Evolutionary conservation across 306 rosid genomes (phyloP).

Genomic region (Gynostemma pentaphyllum): DNA sequence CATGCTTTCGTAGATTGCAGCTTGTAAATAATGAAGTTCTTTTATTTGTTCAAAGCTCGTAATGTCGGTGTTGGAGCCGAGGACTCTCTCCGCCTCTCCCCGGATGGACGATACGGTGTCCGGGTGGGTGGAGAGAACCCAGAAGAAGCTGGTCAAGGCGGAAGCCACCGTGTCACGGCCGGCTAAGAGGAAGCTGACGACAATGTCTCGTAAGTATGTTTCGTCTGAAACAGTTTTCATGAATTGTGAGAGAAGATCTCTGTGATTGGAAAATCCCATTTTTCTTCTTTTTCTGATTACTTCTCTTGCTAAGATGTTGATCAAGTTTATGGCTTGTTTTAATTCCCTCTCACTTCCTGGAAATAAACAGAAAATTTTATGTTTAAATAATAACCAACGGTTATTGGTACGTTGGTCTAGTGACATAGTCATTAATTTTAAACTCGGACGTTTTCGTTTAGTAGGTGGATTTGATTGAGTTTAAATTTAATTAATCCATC

Average conservation of each 20-base stretch:
- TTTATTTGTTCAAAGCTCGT: conserved; percentile 29
- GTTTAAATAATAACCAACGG: background rate
- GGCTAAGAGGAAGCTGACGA: conserved; percentile 65
- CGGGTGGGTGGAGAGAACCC: conserved; percentile 45
- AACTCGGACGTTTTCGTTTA: too few relatives aligned
- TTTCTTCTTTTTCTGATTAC: conserved; percentile 45
- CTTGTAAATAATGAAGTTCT: conserved; percentile 51
- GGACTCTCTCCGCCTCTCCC: conserved; percentile 39
- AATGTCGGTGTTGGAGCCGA: conserved; percentile 19
- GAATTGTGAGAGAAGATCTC: conserved; percentile 64
- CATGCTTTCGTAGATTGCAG: conserved; percentile 58
- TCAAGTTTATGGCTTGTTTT: conserved; percentile 22
- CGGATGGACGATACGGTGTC: conserved; percentile 24
- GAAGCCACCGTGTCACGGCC: conserved; percentile 86
- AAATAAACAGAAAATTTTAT: background rate
- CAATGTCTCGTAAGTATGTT: conserved; percentile 47
- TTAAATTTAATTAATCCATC: too few relatives aligned
- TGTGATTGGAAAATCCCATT: conserved; percentile 24
- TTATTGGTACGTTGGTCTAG: too few relatives aligned
- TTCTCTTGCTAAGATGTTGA: conserved; percentile 45
- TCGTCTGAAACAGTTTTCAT: conserved; percentile 56
- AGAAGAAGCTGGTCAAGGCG: conserved; percentile 67
- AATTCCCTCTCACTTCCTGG: conserved; percentile 30
- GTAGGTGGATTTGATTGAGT: too few relatives aligned
- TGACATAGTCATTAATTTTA: too few relatives aligned